Evolutionary conservation across 495 filamentous ascomycete species (phyloP).

Genomic region (Trichoderma orchidacearum): DNA sequence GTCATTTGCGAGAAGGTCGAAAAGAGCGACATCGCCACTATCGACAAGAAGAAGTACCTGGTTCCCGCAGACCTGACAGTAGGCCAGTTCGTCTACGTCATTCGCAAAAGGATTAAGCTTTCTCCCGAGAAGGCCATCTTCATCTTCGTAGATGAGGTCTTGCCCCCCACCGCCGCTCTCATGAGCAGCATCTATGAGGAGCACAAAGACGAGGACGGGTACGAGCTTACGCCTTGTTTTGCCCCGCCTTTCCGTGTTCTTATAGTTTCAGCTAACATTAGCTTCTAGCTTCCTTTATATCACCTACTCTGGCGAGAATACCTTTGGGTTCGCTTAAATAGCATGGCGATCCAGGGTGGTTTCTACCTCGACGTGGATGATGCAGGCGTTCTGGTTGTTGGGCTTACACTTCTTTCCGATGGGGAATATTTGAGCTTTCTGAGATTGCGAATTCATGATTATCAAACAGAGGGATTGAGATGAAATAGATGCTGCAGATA

Average conservation of each 20-base stretch:
- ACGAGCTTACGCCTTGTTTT: constrained; percentile 11
- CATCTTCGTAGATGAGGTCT: constrained; percentile 99
- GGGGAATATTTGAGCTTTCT: neutral
- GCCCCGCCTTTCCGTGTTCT: neutral
- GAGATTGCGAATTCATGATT: neutral
- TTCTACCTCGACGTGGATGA: neutral
- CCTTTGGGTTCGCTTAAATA: constrained; percentile 50
- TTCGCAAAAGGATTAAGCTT: constrained; percentile 99
- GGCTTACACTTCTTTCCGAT: neutral
- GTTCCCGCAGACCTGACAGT: constrained; percentile 97
- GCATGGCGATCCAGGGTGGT: neutral
- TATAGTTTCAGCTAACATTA: constrained; percentile 12
- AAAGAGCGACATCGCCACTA: constrained; percentile 97
- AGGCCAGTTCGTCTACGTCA: constrained; percentile 99
- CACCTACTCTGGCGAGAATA: constrained; percentile 99
- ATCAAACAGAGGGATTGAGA: neutral
- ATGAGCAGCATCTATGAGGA: constrained; percentile 99
- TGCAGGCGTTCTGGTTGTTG: neutral
- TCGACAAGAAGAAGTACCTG: constrained; percentile 99
- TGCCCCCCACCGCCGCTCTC: constrained; percentile 89
- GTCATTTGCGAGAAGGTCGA: constrained; percentile 99
- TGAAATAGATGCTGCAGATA: neutral
- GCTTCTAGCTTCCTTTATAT: constrained; percentile 33
- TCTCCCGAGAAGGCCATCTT: constrained; percentile 99
- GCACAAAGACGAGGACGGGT: constrained; percentile 77